These are phyloP conservation scores for Leptodermis oblonga DNA, from an alignment of 257 asterid species.

Conservation along the genomic window DNA sequence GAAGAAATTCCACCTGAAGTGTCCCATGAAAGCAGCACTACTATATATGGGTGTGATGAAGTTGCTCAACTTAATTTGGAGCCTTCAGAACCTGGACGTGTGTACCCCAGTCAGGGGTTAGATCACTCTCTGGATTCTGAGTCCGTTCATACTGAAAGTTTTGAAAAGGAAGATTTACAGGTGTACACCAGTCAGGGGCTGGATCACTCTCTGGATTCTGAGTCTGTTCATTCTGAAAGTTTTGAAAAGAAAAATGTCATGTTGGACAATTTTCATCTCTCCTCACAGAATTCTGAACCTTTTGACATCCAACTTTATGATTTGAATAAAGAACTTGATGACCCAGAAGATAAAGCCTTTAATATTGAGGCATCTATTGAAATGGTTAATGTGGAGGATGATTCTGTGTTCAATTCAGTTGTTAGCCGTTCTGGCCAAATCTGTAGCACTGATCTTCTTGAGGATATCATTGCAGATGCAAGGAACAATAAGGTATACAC, in stretches of 20 bases:
- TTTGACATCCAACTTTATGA: slow-evolving; percentile 23
- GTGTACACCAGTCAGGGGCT: slow-evolving; percentile 6
- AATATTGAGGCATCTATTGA: slow-evolving; percentile 21
- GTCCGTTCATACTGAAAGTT: not conserved
- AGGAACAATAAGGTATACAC: slow-evolving; percentile 63
- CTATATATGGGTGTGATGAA: slow-evolving; percentile 21
- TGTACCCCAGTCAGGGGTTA: slow-evolving; percentile 6
- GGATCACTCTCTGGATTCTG: slow-evolving; percentile 13
- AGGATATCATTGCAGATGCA: slow-evolving; percentile 60
- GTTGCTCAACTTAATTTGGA: slow-evolving; percentile 15
- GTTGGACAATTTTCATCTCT: not conserved
- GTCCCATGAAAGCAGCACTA: slow-evolving; percentile 18
- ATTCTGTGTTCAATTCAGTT: slow-evolving; percentile 25
- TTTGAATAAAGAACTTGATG: slow-evolving; percentile 25
- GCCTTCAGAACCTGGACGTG: slow-evolving; percentile 18
- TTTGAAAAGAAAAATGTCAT: not conserved
- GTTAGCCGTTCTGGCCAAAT: slow-evolving; percentile 49
- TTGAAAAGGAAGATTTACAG: not conserved
- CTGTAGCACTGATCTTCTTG: slow-evolving; percentile 47
- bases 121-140: slow-evolving; percentile 15
- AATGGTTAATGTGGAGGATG: slow-evolving; percentile 26
- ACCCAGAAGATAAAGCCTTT: slow-evolving; percentile 22
- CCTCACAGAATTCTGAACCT: slow-evolving; percentile 16
- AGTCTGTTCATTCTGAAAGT: slow-evolving; percentile 2
- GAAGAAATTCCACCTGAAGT: slow-evolving; percentile 19